These are phyloP conservation scores for Myrmaecium sp. DNA, from an alignment of 2,329 filamentous ascomycete species.

Conservation along the genomic window DNA sequence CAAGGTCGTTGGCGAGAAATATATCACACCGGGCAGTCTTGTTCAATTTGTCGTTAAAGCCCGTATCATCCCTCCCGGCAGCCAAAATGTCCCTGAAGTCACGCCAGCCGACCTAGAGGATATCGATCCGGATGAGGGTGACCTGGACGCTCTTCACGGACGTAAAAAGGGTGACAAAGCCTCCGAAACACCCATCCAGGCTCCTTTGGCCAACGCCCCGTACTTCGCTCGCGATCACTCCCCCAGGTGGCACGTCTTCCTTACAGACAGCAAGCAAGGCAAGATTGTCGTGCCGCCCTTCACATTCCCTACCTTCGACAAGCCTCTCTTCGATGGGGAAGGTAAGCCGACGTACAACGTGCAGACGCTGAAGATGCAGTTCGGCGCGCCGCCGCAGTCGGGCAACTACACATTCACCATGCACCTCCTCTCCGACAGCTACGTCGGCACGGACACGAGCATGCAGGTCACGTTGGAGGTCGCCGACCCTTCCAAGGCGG, in stretches of 20 bases:
- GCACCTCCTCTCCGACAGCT: constrained; percentile 87
- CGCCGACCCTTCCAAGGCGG: constrained; percentile 75
- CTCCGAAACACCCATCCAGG: constrained; percentile 37
- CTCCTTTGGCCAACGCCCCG: constrained; percentile 77
- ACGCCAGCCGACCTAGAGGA: constrained; percentile 73
- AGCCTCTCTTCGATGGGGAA: constrained; percentile 62
- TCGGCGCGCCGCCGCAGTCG: constrained; percentile 80
- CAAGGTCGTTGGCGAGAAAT: constrained; percentile 90
- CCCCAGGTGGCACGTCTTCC: constrained; percentile 85
- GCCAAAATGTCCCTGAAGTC: constrained; percentile 54
- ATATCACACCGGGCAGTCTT: constrained; percentile 79
- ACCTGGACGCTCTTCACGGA: constrained; percentile 69
- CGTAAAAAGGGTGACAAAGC: constrained; percentile 48
- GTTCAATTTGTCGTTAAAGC: constrained; percentile 93
- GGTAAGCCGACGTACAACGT: constrained; percentile 85
- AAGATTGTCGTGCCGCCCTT: constrained; percentile 95
- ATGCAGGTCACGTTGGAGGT: constrained; percentile 79
- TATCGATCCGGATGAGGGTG: constrained; percentile 80
- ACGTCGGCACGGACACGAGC: constrained; percentile 85
- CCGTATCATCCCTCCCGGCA: constrained; percentile 79
- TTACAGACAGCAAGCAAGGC: constrained; percentile 83
- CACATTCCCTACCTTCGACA: constrained; percentile 84
- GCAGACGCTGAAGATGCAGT: constrained; percentile 93
- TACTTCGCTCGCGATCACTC: constrained; percentile 81
- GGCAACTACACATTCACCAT: constrained; percentile 91